A percentile compares a stretch with the other conserved stretches of the same genome.
phyloP scores from a whole-genome alignment of 345 rosid species.

The Hibiscus syriacus region DNA sequence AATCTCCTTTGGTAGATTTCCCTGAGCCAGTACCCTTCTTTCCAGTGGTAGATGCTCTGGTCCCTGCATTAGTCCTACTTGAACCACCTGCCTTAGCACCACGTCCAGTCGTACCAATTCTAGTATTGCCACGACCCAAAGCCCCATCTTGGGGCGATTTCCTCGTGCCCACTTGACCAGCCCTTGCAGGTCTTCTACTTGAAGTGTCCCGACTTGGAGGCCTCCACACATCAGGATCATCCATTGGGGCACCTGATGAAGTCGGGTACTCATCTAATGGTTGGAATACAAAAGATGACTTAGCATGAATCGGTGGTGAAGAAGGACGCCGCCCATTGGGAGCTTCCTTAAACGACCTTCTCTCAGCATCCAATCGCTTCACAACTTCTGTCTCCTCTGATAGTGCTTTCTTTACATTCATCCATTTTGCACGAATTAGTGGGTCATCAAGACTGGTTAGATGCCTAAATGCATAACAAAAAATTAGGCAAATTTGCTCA shows the following conservation, averaged over 20 bases:
- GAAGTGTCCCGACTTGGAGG: slow-evolving; percentile 85
- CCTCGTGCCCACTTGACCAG: slow-evolving; percentile 69
- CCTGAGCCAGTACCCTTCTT: slow-evolving; percentile 68
- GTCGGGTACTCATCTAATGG: slow-evolving; percentile 95
- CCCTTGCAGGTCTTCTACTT: slow-evolving; percentile 67
- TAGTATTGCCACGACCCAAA: slow-evolving; percentile 79
- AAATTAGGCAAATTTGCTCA: too few relatives aligned
- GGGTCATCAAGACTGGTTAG: neutral
- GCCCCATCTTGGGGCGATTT: slow-evolving; percentile 91
- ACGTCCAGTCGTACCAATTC: slow-evolving; percentile 48
- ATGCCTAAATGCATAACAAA: too few relatives aligned
- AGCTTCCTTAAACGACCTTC: slow-evolving; percentile 83
- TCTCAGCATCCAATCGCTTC: slow-evolving; percentile 87
- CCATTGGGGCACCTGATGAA: slow-evolving; percentile 75
- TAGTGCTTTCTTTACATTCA: slow-evolving; percentile 82
- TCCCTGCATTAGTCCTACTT: slow-evolving; percentile 47
- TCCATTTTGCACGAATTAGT: slow-evolving; percentile 58
- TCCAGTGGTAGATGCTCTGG: slow-evolving; percentile 63
- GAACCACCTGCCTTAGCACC: slow-evolving; percentile 66
- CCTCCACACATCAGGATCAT: slow-evolving; percentile 99
- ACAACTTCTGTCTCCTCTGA: slow-evolving; percentile 89
- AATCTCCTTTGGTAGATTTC: slow-evolving; percentile 69
- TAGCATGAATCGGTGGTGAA: slow-evolving; percentile 81
- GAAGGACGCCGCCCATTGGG: slow-evolving; percentile 67
- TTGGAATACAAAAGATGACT: slow-evolving; percentile 87